A percentile compares a stretch with the other conserved stretches of the same genome.
These are phyloP conservation scores for Basipetospora chlamydospora DNA, from an alignment of 2,329 filamentous ascomycete species.

Conservation along the genomic window DNA sequence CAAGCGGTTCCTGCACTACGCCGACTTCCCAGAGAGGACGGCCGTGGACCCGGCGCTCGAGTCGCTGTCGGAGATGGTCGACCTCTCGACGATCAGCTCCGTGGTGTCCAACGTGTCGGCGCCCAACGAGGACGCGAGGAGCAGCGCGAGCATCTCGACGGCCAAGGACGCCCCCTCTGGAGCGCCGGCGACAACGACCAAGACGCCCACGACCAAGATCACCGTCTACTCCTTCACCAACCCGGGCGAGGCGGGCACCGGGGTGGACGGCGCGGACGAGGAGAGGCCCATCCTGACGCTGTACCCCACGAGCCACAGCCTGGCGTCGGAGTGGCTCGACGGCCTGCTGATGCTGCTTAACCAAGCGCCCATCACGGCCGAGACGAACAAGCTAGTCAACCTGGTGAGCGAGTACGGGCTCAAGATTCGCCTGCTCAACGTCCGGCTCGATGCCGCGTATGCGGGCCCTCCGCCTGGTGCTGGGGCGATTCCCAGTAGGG, in stretches of 20 bases:
- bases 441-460: slow-evolving; percentile 67
- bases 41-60: slow-evolving; percentile 57
- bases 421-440: slow-evolving; percentile 84
- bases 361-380: slow-evolving; percentile 90
- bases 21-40: slow-evolving; percentile 58
- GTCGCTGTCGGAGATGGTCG: slow-evolving; percentile 64
- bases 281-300: slow-evolving; percentile 73
- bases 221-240: slow-evolving; percentile 66
- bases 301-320: slow-evolving; percentile 61
- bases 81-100: slow-evolving; percentile 75
- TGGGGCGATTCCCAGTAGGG: slow-evolving; percentile 64
- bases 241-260: slow-evolving; percentile 21
- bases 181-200: slow-evolving; percentile 11
- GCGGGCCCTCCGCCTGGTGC: slow-evolving; percentile 52
- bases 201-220: slow-evolving; percentile 61
- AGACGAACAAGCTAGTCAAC: slow-evolving; percentile 80
- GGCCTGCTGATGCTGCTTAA: slow-evolving; percentile 88
- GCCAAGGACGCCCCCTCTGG: too few species aligned
- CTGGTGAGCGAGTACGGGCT: slow-evolving; percentile 81
- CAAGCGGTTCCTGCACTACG: slow-evolving; percentile 76
- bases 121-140: slow-evolving; percentile 34
- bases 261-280: slow-evolving; percentile 23
- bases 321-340: slow-evolving; percentile 94
- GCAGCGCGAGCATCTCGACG: slow-evolving; percentile 27
- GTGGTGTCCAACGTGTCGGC: slow-evolving; percentile 87